Conservation (phyloP, 805 yeast genomes). For the Cyberlindnera euphorbiae region DNA sequence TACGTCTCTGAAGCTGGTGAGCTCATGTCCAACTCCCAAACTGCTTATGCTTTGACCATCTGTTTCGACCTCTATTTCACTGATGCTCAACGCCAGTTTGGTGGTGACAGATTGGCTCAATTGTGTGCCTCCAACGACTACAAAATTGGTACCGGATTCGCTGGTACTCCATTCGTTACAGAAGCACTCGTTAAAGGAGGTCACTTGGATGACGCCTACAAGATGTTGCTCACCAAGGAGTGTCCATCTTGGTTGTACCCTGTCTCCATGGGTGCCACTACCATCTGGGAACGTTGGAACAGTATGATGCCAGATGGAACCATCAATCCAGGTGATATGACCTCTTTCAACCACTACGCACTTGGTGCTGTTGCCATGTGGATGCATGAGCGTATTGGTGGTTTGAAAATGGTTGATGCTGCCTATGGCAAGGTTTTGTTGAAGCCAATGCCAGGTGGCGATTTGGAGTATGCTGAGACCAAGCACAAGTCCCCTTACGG, state of each 20-base stretch:
- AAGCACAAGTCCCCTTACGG: conserved; percentile 17
- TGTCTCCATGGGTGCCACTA: conserved; percentile 19
- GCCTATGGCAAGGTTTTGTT: conserved; percentile 11
- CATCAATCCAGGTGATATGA: conserved; percentile 20
- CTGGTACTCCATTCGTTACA: conserved; percentile 19
- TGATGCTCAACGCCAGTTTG: conserved; percentile 7
- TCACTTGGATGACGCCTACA: conserved; percentile 13
- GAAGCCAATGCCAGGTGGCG: conserved; percentile 18
- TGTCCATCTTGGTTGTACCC: conserved; percentile 20
- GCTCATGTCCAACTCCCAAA: conserved; percentile 13
- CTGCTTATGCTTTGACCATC: conserved; percentile 16
- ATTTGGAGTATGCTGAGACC: conserved; percentile 8
- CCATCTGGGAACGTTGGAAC: conserved; percentile 22
- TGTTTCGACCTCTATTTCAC: conserved; percentile 10
- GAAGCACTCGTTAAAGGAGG: conserved; percentile 13
- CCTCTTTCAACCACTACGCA: conserved; percentile 21
- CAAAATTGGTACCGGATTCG: conserved; percentile 19
- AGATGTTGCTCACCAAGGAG: conserved; percentile 10
- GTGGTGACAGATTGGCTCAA: conserved; percentile 11
- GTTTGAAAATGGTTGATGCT: conserved; percentile 7
- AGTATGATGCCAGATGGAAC: conserved; percentile 18
- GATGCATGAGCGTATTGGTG: conserved; percentile 20
- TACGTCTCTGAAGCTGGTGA: conserved; percentile 12
- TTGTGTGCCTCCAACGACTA: conserved; percentile 10
- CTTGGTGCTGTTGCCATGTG: conserved; percentile 20